Base-by-base conservation (phyloP, 1,139 yeast species). In the Magnusiomyces magnusii region DNA sequence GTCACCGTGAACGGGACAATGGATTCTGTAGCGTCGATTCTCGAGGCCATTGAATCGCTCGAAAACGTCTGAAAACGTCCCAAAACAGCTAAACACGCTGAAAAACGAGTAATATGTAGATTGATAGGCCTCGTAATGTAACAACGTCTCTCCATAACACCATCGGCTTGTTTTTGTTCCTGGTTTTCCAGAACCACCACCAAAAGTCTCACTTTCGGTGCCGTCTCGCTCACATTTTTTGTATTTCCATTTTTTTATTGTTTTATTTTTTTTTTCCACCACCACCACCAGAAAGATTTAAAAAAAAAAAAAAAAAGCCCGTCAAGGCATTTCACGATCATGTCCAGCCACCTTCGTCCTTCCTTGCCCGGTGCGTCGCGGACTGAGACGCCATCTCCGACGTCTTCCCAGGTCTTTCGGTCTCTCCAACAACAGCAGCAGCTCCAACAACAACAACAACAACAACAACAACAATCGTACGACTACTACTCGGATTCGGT, bases 1-100 rank as follows among this genome's bases (percentile, higher is more conserved):
- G 91, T 85, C 9, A 87, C 90, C 2, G 85, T 84, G 31, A 85
- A 86, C 69, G 82, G 82, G 64, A 78, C 84, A 41, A 75, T 86
- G 61, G 92, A 86, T 67, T 82, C 80, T 63, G 68, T 86, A 54
- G 82, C 82, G 65, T 81, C 88, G 1, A 78, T 84, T 0, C 75
- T 85, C 7, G 92, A 86, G 70, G 83, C 88, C 63, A 72, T 85
- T 64, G 89, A 84, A 57, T 82, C 80, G 66, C 80, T 84, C 68
- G 85, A 80, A 13, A 27, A 34, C 27, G 19, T 28, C 2, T 51
- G 17, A 51, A 2, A n/a, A n/a, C n/a, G n/a, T n/a, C n/a, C n/a
- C n/a, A n/a, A n/a, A n/a, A n/a, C n/a, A n/a, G n/a, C n/a, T 13
- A 49, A 17, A 27, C 17, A 21, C 7, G 3, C 3, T 47, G 28